Conservation (phyloP, 2,329 filamentous ascomycete genomes). For the Colletotrichum kahawae region DNA sequence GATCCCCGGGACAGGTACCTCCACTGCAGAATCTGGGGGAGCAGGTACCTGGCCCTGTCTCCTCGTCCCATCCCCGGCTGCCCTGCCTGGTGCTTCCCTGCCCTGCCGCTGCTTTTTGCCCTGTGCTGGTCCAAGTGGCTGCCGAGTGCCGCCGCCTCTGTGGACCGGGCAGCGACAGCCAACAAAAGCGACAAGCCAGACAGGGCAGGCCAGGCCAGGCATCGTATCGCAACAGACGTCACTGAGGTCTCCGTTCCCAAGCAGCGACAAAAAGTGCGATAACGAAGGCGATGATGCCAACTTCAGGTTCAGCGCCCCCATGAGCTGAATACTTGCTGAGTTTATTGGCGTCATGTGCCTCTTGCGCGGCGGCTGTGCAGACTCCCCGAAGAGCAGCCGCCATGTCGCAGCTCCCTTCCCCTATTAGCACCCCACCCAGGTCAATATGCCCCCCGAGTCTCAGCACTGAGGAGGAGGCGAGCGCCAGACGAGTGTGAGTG, state of each 20-base stretch:
- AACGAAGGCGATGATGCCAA: background rate
- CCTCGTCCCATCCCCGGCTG: background rate
- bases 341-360: background rate
- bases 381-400: constrained; percentile 6
- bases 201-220: background rate
- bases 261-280: background rate
- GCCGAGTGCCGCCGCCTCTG: background rate
- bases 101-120: background rate
- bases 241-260: background rate
- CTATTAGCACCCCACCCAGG: background rate
- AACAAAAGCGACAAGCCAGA: background rate
- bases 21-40: background rate
- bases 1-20: background rate
- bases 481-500: background rate
- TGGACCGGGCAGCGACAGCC: background rate
- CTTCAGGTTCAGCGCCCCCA: background rate
- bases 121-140: background rate
- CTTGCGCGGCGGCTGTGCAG: background rate
- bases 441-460: background rate
- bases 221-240: background rate
- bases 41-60: background rate
- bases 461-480: background rate
- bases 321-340: background rate
- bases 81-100: background rate
- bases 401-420: background rate